Base-by-base conservation (phyloP, 2,329 filamentous ascomycete species). In the Pseudogymnoascus sp. region DNA sequence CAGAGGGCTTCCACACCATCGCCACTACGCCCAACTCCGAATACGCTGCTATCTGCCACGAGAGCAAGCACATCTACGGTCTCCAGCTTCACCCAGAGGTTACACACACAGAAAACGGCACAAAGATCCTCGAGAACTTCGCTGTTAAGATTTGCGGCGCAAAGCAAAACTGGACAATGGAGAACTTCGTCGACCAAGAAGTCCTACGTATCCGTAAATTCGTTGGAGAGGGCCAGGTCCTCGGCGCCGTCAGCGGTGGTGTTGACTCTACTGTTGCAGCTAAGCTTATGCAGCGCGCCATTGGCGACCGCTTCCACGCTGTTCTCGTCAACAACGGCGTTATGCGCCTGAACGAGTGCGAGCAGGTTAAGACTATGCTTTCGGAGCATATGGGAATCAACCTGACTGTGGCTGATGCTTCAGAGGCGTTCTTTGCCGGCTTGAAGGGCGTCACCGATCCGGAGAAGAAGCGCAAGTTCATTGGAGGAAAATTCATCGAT, bases 21-120 rank as follows among this genome's bases (percentile, higher is more conserved):
- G 92, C 89, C 59, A 87, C 80, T 4, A 93, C 91, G 1, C 72
- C 79, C 59, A 95, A 94, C 76, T 86, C 89, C 0, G 84, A 87
- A 25, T 96, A 83, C 68, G 92, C 92, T 9, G 90, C 85, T 63
- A 95, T 93, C 68, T 88, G 87, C 15, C 88, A 92, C 72, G 72
- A 84, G 72, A 75, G 76, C 7, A 85, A 87, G 77, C 85, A 86
- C 27, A 86, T 90, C 68, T 64, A 67, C 39, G 77, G 88, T 61
- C 83, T 96, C 55, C 92, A 97, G 72, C 93, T 96, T 74, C 92
- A 96, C 74, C 92, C 92, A 0, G 92, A 97, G 73, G 82, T 96
- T 61, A 87, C 83, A 12, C 85, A 90, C 71, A 92, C 88, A 0
- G 80, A 83, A 7, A 79, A 82, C 62, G 92, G 92, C 35, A 87